Percentiles rank a stretch among this genome's conserved stretches.
Evolutionary conservation across 2,329 filamentous ascomycete genomes (phyloP).

Genomic region (Stagonosporopsis chrysanthemi): DNA sequence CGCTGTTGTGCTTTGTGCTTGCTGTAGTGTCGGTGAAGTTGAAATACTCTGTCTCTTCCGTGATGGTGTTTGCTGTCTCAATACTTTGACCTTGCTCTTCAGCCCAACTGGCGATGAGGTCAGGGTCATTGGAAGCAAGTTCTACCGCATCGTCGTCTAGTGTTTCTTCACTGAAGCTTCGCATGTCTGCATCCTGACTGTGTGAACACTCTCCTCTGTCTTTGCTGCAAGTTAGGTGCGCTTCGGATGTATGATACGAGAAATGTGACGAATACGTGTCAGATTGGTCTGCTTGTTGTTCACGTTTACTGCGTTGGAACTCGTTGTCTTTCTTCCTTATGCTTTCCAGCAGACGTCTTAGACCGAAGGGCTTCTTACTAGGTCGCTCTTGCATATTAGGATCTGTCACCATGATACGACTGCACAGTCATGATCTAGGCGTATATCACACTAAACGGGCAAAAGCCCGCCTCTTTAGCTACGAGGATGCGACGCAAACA

Average conservation of each 20-base stretch:
- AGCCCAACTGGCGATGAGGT: neutral
- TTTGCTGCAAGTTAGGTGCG: neutral
- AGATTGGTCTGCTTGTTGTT: neutral
- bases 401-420: neutral
- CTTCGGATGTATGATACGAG: neutral
- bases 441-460: neutral
- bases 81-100: neutral
- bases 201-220: neutral
- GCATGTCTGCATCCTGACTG: too few species aligned
- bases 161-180: constrained; percentile 2
- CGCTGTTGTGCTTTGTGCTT: neutral
- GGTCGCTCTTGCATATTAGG: neutral
- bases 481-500: neutral
- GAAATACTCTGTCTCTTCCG: neutral
- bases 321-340: neutral
- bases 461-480: neutral
- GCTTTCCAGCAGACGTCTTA: neutral
- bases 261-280: neutral
- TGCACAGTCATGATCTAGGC: neutral
- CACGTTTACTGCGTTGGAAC: neutral
- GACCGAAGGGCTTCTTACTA: too few species aligned
- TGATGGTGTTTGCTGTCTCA: neutral
- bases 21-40: neutral
- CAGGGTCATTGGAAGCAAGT: neutral
- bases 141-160: neutral